phyloP scores from a whole-genome alignment of 2,329 filamentous ascomycete genomes.

The Chaetomium olivaceum region DNA sequence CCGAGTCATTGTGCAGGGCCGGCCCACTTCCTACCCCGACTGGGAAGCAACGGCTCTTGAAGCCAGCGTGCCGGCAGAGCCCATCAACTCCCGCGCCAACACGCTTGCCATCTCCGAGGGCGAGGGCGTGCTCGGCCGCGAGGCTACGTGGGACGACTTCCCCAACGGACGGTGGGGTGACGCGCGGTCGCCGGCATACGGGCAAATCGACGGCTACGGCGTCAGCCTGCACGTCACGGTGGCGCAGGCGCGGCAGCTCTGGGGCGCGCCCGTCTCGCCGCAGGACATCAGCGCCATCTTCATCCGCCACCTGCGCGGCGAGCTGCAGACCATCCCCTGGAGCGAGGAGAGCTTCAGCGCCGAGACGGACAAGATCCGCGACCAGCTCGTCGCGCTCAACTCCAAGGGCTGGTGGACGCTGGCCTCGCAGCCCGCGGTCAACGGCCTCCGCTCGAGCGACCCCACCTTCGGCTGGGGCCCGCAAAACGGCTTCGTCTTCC shows the following conservation, averaged over 20 bases:
- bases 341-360: constrained; percentile 84
- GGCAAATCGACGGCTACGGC: constrained; percentile 97
- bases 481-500: constrained; percentile 89
- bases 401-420: constrained; percentile 91
- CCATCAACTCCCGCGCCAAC: constrained; percentile 76
- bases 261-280: constrained; percentile 72
- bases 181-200: constrained; percentile 87
- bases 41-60: constrained; percentile 75
- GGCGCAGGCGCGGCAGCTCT: constrained; percentile 78
- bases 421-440: constrained; percentile 91
- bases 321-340: constrained; percentile 84
- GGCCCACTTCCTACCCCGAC: constrained; percentile 58
- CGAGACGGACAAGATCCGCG: constrained; percentile 80
- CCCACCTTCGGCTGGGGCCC: constrained; percentile 91
- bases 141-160: constrained; percentile 98
- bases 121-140: constrained; percentile 81
- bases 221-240: constrained; percentile 90
- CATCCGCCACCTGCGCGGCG: constrained; percentile 74
- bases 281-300: constrained; percentile 81
- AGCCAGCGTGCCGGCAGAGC: constrained; percentile 72
- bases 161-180: constrained; percentile 96
- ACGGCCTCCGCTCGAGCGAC: constrained; percentile 76
- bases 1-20: constrained; percentile 75
- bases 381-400: constrained; percentile 75
- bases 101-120: constrained; percentile 93